Evolutionary conservation across 768 basidiomycete species (phyloP), one percentile per base, ranked within the genome.

Genomic region (Hygrophoropsis aurantiaca): DNA sequence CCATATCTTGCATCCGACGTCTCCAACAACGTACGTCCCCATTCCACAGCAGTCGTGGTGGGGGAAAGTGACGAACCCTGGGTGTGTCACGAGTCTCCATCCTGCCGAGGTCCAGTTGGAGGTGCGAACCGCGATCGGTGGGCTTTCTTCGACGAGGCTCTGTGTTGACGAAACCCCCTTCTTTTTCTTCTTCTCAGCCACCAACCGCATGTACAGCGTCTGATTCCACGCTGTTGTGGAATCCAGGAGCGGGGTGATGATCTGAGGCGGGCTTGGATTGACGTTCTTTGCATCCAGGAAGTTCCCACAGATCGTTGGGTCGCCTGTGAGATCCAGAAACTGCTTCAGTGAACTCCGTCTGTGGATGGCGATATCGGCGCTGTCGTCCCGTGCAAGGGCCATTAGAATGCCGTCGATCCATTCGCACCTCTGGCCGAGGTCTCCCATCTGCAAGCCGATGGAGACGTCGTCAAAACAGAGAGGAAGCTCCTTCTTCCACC

Each of bases 31-130:
- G 3, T 37, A 42, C 0, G 19, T 53, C 0, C 38, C 5, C 35
- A 49, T 39, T 3, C 46, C 46, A 21, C 47, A 52, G 11, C 44
- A 50, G 11, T 50, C 21, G 10, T 50, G 21, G 18, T 53, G 44
- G 0, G 34, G 27, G 1, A 19, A 16, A 0, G 34, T 53, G 2
- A 50, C 0, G 9, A 23, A 53, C 7, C 40, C 54, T 24, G 48
- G 48, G 55, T 0, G 47, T 48, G 2, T 44, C 45, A 0, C n/a
- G n/a, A n/a, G n/a, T n/a, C n/a, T n/a, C n/a, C n/a, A n/a, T n/a
- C n/a, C n/a, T n/a, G n/a, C n/a, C n/a, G n/a, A n/a, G n/a, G n/a
- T n/a, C n/a, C n/a, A n/a, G n/a, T n/a, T n/a, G n/a, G n/a, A n/a
- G n/a, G n/a, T n/a, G n/a, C n/a, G n/a, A n/a, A n/a, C n/a, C n/a